These are phyloP conservation scores for Trichoderma sp. DNA, from an alignment of 2,329 filamentous ascomycete species.

Conservation along the genomic window DNA sequence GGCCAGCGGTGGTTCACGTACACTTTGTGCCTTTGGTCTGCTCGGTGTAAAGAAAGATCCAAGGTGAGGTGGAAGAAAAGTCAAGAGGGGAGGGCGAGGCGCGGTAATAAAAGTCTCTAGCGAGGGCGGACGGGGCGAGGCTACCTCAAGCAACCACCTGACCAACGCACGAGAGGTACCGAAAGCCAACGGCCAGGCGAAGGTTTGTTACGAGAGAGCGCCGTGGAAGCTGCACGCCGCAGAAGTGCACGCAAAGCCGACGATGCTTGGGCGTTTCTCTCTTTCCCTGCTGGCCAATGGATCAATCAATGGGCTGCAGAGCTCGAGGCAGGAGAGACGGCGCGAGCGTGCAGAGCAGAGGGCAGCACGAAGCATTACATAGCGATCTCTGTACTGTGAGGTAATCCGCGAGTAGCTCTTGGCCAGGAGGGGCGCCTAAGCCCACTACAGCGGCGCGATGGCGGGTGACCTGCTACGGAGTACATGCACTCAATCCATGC, in stretches of 20 bases:
- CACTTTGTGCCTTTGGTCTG: conserved; percentile 25
- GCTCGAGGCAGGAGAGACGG: not conserved
- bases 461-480: conserved; percentile 26
- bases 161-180: conserved; percentile 23
- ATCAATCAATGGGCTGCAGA: conserved; percentile 8
- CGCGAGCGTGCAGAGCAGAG: conserved; percentile 15
- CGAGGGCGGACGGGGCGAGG: conserved; percentile 27
- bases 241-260: not conserved
- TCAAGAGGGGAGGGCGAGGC: conserved; percentile 30
- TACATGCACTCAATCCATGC: conserved; percentile 6
- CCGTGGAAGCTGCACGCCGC: not conserved
- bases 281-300: not conserved
- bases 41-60: conserved; percentile 30
- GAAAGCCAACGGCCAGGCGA: conserved; percentile 12
- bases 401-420: conserved; percentile 22
- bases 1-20: conserved; percentile 23
- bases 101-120: conserved; percentile 31
- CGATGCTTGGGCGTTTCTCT: not conserved
- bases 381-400: not conserved
- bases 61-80: conserved; percentile 26
- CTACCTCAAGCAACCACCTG: conserved; percentile 29
- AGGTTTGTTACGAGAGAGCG: not conserved
- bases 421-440: conserved; percentile 22
- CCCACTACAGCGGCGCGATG: conserved; percentile 19
- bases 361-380: not conserved